Evolutionary conservation across 139 green algal genomes (phyloP).

Genomic region (Chlorella vulgaris): DNA sequence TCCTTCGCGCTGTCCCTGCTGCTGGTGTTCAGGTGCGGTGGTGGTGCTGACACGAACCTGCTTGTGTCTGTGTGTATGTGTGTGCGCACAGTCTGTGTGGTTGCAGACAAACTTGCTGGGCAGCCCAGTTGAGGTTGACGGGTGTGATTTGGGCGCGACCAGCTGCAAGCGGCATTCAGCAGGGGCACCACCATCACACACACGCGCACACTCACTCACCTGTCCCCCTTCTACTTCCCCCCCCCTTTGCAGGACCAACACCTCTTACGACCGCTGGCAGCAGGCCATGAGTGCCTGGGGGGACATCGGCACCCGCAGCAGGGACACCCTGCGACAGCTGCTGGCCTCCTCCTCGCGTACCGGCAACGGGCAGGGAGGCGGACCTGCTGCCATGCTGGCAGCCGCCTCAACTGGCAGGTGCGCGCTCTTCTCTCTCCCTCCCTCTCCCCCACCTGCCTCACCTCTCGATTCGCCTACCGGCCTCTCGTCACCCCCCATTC

Average conservation of each 20-base stretch:
- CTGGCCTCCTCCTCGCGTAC: neutral
- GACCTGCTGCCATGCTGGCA: neutral
- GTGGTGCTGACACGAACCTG: neutral
- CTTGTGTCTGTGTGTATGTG: neutral
- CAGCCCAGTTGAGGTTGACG: too few species aligned
- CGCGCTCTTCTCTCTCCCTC: neutral
- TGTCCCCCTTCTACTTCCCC: neutral
- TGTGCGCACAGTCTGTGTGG: neutral
- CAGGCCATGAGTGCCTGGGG: conserved; percentile 32
- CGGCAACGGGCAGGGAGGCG: neutral
- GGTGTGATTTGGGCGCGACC: too few species aligned
- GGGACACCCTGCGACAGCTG: conserved; percentile 42
- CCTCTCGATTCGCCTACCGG: neutral
- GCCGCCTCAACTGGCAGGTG: neutral
- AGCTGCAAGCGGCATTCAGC: neutral
- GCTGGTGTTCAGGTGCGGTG: conserved; percentile 38
- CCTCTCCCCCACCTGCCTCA: neutral
- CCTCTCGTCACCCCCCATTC: neutral
- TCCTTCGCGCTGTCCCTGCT: conserved; percentile 42
- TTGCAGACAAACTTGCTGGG: too few species aligned
- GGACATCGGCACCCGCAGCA: conserved; percentile 21
- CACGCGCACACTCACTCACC: neutral
- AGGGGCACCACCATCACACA: neutral
- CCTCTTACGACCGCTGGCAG: conserved; percentile 41
- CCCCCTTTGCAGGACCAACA: conserved; percentile 31